Evolutionary conservation across 768 basidiomycete genomes (phyloP).

Genomic region (Kwoniella heveanensis): DNA sequence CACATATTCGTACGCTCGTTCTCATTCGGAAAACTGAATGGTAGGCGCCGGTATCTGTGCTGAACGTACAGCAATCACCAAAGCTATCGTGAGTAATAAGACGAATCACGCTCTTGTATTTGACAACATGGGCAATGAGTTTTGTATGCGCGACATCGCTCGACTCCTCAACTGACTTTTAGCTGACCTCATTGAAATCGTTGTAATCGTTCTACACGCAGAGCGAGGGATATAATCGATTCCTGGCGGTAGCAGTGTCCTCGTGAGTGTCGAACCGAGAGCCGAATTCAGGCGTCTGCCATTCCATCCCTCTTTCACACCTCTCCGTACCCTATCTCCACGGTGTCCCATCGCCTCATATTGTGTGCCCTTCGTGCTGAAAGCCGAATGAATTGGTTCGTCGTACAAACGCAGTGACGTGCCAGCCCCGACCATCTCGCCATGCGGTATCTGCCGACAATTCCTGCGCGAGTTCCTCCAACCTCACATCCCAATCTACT

Average conservation of each 20-base stretch:
- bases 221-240: slow-evolving; percentile 76
- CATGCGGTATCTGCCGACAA: slow-evolving; percentile 93
- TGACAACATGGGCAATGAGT: too few relatives aligned
- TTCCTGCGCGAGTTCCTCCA: slow-evolving; percentile 59
- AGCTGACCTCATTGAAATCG: slow-evolving; percentile 9
- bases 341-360: too few relatives aligned
- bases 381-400: too few relatives aligned
- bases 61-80: slow-evolving; percentile 91
- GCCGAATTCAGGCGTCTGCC: too few relatives aligned
- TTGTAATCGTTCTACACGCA: too few relatives aligned
- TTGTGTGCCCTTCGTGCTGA: too few relatives aligned
- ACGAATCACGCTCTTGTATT: background rate
- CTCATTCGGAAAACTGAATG: background rate
- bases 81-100: slow-evolving; percentile 72
- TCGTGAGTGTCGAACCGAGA: too few relatives aligned
- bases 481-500: slow-evolving; percentile 59
- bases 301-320: too few relatives aligned
- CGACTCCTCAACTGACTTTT: slow-evolving; percentile 1
- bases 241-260: slow-evolving; percentile 76
- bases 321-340: too few relatives aligned
- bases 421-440: slow-evolving; percentile 64
- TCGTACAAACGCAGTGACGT: slow-evolving; percentile 54
- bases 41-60: slow-evolving; percentile 89
- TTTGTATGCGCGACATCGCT: too few relatives aligned
- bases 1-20: too few relatives aligned